Base-by-base conservation (phyloP, 2,329 filamentous ascomycete species). In the Trichoderma guizhouense region DNA sequence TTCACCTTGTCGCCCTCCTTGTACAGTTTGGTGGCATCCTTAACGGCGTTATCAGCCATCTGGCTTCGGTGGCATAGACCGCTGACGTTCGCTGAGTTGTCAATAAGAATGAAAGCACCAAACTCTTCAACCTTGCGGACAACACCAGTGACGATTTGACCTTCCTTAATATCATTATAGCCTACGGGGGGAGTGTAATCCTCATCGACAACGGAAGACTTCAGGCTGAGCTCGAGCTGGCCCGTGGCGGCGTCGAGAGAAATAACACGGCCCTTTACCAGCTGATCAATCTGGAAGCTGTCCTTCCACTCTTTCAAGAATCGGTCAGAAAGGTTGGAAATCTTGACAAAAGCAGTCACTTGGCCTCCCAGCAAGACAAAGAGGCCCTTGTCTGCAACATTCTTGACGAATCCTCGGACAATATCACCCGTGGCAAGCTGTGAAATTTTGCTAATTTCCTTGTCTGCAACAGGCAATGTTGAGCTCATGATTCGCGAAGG, bases 281-380 rank as follows among this genome's bases (percentile, higher is more conserved):
- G 86, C 81, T 98, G 94, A 77, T 97, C 94, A 62, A 95, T 84
- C 77, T 96, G 91, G 83, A 95, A 98, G 58, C 91, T 86, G 43
- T 93, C 89, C 83, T 97, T 97, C 96, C 96, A 99, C 73, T 98
- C 93, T 82, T 98, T 98, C 77, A 99, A 84, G 80, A 91, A 99
- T 8, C 89, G 88, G 79, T 99, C 96, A 0, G 95, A 97, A 15
- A 99, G 86, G 79, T 98, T 95, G 11, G 92, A 89, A 68, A 98
- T 91, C 76, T 93, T 92, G 62, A 97, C 92, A 77, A 95, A 92
- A 1, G 91, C 95, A 64, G 92, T 93, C 21, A 97, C 87, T 74
- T 92, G 90, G 21, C 93, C 92, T 57, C 95, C 94, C 3, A 99
- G 86, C 30, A 91, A 88, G 61, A 99, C 89, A 77, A 98, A 97